These are phyloP conservation scores for Coemansia sp. DNA, from an alignment of 192 early-diverging fungal species.

Conservation along the genomic window DNA sequence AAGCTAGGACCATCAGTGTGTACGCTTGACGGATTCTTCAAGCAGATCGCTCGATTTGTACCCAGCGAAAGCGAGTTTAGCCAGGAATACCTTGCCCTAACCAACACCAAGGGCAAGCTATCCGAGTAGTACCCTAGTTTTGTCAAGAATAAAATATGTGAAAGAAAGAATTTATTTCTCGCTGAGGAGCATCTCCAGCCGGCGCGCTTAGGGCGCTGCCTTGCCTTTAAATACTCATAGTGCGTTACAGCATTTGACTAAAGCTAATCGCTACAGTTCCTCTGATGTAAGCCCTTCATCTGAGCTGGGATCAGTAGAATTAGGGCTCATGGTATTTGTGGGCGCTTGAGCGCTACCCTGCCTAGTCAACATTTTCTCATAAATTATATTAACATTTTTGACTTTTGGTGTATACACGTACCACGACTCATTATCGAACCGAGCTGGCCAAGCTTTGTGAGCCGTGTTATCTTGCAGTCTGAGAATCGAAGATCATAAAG, in stretches of 20 bases:
- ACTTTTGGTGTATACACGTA: not conserved
- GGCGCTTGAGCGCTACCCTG: too few relatives aligned
- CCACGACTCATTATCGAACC: not conserved
- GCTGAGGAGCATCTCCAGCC: too few relatives aligned
- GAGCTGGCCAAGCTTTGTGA: not conserved
- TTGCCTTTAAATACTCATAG: too few relatives aligned
- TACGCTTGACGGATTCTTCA: constrained; percentile 54
- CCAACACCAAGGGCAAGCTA: not conserved
- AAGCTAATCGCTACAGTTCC: too few relatives aligned
- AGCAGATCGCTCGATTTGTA: constrained; percentile 42
- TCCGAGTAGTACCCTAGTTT: not conserved
- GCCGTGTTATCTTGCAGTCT: not conserved
- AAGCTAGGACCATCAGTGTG: constrained; percentile 35
- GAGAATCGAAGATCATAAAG: not conserved
- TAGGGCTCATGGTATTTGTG: too few relatives aligned
- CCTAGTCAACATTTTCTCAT: not conserved
- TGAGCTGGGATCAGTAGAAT: too few relatives aligned
- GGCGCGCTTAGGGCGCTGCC: too few relatives aligned
- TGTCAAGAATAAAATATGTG: too few relatives aligned
- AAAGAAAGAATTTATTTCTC: too few relatives aligned
- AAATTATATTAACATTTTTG: not conserved
- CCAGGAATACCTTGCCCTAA: constrained; percentile 7
- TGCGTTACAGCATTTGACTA: too few relatives aligned
- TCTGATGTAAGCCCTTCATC: too few relatives aligned
- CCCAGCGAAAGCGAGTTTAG: constrained; percentile 27